Conservation (phyloP, 2,329 filamentous ascomycete species). For the Epichloe scottii region DNA sequence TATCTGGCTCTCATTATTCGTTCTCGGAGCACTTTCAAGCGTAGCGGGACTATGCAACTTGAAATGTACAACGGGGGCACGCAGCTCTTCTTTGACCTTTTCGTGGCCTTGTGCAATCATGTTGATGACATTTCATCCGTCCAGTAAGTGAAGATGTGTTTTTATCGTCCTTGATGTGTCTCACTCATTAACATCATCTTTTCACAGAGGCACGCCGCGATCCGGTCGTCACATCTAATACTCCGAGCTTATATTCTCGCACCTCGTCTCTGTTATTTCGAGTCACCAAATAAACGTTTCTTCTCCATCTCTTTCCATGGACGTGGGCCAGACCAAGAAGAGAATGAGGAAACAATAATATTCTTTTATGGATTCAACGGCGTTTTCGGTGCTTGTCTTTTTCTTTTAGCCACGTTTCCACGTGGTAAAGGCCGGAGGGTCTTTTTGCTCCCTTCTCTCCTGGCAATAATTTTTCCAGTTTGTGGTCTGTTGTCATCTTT, state of each 20-base stretch:
- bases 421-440: background rate
- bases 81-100: slow-evolving; percentile 82
- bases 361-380: background rate
- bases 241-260: slow-evolving; percentile 2
- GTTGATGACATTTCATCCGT: slow-evolving; percentile 56
- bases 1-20: slow-evolving; percentile 89
- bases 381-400: background rate
- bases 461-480: background rate
- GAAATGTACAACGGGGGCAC: slow-evolving; percentile 83
- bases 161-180: background rate
- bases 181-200: slow-evolving; percentile 1
- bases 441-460: background rate
- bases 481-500: background rate
- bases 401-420: background rate
- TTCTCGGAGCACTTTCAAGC: slow-evolving; percentile 77
- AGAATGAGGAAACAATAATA: background rate
- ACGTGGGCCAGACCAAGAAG: background rate
- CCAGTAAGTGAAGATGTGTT: slow-evolving; percentile 30
- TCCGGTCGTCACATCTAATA: slow-evolving; percentile 31
- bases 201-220: slow-evolving; percentile 27
- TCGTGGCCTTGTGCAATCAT: slow-evolving; percentile 86
- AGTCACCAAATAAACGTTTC: background rate
- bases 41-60: slow-evolving; percentile 87
- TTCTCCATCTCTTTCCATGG: slow-evolving; percentile 1
- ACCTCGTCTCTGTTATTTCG: background rate